These are phyloP conservation scores for Conidiobolus incongruus DNA, from an alignment of 371 early-diverging fungal genomes.

Conservation along the genomic window DNA sequence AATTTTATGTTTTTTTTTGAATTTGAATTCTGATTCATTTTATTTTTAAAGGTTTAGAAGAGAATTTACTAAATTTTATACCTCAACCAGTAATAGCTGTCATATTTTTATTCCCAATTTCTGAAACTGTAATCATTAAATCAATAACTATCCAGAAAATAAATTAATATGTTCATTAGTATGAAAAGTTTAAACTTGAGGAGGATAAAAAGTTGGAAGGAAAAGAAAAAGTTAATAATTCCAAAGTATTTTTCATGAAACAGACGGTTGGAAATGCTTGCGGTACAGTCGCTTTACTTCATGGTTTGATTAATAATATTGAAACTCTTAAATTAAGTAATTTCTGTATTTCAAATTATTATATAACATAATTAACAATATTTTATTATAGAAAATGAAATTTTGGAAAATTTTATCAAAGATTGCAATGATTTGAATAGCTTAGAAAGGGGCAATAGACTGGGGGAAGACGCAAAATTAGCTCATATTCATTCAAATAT, in stretches of 20 bases:
- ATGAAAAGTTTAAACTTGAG: slow-evolving; percentile 23
- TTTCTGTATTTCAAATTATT: no score
- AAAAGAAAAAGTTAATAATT: slow-evolving; percentile 24
- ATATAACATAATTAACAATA: no score
- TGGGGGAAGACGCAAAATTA: slow-evolving; percentile 33
- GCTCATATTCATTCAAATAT: slow-evolving; percentile 27
- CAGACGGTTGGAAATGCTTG: slow-evolving; percentile 88
- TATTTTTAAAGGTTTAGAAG: slow-evolving; percentile 38
- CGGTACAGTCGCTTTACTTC: slow-evolving; percentile 62
- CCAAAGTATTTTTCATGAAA: slow-evolving; percentile 42
- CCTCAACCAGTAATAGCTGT: slow-evolving; percentile 61
- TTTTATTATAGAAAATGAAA: slow-evolving; percentile 29
- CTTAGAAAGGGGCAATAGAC: slow-evolving; percentile 35
- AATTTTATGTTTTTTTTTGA: not conserved
- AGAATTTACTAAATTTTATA: slow-evolving; percentile 49
- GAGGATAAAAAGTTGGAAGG: slow-evolving; percentile 23
- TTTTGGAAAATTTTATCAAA: slow-evolving; percentile 31
- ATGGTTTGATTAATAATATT: slow-evolving; percentile 34
- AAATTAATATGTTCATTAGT: slow-evolving; percentile 8
- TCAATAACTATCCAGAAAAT: not conserved
- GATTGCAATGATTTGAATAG: slow-evolving; percentile 29
- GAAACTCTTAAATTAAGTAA: slow-evolving; percentile 5
- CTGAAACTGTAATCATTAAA: slow-evolving; percentile 9
- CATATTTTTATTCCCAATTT: slow-evolving; percentile 51
- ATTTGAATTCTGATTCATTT: not conserved